Percentiles rank a stretch among this genome's conserved stretches.
phyloP scores from a whole-genome alignment of 371 early-diverging fungal species.

The Mortierella sp. region DNA sequence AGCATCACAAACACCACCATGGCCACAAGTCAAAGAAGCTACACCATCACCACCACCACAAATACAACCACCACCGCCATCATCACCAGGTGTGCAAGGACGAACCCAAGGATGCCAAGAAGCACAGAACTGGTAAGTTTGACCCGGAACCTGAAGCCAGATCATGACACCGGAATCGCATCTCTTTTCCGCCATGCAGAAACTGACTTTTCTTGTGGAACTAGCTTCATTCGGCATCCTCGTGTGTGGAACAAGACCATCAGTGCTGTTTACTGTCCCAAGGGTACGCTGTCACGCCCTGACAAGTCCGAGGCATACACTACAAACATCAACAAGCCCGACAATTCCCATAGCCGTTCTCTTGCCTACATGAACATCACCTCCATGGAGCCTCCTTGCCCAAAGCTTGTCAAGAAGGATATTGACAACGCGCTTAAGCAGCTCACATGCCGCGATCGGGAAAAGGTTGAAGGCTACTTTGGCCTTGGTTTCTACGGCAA shows the following conservation, averaged over 20 bases:
- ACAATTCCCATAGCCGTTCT: not conserved
- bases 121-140: not conserved
- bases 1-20: no score
- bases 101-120: not conserved
- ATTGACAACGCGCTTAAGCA: slow-evolving; percentile 9
- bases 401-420: slow-evolving; percentile 16
- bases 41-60: not conserved
- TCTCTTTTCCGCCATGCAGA: not conserved
- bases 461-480: slow-evolving; percentile 2
- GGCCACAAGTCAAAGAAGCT: no score
- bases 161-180: no score
- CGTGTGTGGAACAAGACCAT: slow-evolving; percentile 25
- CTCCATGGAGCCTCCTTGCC: slow-evolving; percentile 18
- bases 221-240: slow-evolving; percentile 27
- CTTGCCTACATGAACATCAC: slow-evolving; percentile 20
- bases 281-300: slow-evolving; percentile 14
- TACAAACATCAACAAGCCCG: not conserved
- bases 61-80: not conserved
- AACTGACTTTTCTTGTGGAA: not conserved
- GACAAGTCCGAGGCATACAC: not conserved
- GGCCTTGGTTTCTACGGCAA: not conserved
- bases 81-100: not conserved
- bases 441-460: slow-evolving; percentile 10
- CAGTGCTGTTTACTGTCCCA: slow-evolving; percentile 27
- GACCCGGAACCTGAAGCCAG: no score